phyloP scores from a whole-genome alignment of 1,284 basidiomycete genomes.

The Rhizoctonia solani region DNA sequence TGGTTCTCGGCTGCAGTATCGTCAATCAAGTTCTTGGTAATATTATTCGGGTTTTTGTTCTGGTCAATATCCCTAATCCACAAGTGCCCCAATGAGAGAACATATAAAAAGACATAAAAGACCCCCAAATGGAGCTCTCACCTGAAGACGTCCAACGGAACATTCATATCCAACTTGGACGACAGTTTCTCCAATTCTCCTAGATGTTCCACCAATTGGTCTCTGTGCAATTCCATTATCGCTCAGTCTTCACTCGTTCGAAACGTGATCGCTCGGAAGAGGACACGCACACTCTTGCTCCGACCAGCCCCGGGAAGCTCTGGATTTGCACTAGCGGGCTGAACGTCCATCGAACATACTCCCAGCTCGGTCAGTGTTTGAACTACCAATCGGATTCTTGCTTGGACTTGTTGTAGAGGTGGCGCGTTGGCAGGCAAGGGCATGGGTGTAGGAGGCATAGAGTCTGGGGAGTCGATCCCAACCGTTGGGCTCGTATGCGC shows the following conservation, averaged over 20 bases:
- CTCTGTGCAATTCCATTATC: conserved; percentile 9
- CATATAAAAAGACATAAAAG: not conserved
- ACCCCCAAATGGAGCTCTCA: conserved; percentile 24
- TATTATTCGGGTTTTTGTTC: conserved; percentile 37
- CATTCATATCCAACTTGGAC: conserved; percentile 32
- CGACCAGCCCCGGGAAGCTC: conserved; percentile 36
- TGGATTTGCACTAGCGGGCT: conserved; percentile 24
- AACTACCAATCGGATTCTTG: conserved; percentile 14
- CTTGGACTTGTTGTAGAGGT: conserved; percentile 19
- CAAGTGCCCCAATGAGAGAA: not conserved
- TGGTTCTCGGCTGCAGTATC: conserved; percentile 39
- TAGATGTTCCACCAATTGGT: conserved; percentile 37
- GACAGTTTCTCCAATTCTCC: conserved; percentile 36
- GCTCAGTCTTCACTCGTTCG: not conserved
- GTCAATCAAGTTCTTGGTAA: conserved; percentile 37
- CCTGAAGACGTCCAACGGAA: conserved; percentile 37
- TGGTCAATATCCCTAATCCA: conserved; percentile 37
- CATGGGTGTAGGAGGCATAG: conserved; percentile 26
- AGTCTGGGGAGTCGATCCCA: conserved; percentile 16
- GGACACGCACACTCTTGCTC: conserved; percentile 36
- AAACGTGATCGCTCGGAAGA: too few species aligned
- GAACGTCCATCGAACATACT: conserved; percentile 36
- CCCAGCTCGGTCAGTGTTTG: conserved; percentile 34
- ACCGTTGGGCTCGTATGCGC: conserved; percentile 7
- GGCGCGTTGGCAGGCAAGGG: conserved; percentile 9